Conservation (phyloP, 108 stramenopile genomes). For the Cyclotella baltica region DNA sequence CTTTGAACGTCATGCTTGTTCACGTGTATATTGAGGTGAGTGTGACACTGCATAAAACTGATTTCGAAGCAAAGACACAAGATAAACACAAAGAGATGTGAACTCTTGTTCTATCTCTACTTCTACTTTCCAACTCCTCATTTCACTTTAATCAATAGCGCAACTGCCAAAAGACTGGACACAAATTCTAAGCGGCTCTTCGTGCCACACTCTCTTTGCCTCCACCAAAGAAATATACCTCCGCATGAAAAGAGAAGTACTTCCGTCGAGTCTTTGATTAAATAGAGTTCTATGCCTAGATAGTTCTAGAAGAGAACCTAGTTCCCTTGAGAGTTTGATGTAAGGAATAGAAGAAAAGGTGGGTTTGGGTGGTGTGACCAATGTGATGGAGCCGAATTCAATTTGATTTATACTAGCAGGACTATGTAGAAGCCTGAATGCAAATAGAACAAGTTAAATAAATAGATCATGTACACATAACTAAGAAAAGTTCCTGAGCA, state of each 20-base stretch:
- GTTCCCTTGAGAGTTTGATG: slow-evolving; percentile 77
- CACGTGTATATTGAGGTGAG: too few relatives aligned
- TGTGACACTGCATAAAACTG: too few relatives aligned
- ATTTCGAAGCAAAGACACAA: too few relatives aligned
- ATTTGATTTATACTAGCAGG: slow-evolving; percentile 95
- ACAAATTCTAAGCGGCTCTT: slow-evolving; percentile 93
- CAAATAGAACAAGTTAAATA: neutral
- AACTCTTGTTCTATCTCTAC: neutral
- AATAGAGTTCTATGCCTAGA: slow-evolving; percentile 79
- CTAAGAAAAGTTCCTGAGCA: too few relatives aligned
- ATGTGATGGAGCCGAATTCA: slow-evolving; percentile 65
- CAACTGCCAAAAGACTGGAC: slow-evolving; percentile 95
- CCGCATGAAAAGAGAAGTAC: slow-evolving; percentile 68
- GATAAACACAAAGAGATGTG: too few relatives aligned
- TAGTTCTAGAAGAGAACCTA: slow-evolving; percentile 66
- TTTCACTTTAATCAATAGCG: slow-evolving; percentile 45
- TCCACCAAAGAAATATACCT: slow-evolving; percentile 88
- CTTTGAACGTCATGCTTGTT: too few relatives aligned
- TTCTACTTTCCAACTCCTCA: neutral
- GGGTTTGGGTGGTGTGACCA: too few relatives aligned
- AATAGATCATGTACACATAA: neutral
- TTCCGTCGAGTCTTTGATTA: slow-evolving; percentile 73
- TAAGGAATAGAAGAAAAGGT: slow-evolving; percentile 28
- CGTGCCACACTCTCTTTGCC: slow-evolving; percentile 71
- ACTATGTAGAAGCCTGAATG: slow-evolving; percentile 90